These are phyloP conservation scores for Ophiostoma tasmaniense DNA, from an alignment of 2,329 filamentous ascomycete genomes.

Conservation along the genomic window DNA sequence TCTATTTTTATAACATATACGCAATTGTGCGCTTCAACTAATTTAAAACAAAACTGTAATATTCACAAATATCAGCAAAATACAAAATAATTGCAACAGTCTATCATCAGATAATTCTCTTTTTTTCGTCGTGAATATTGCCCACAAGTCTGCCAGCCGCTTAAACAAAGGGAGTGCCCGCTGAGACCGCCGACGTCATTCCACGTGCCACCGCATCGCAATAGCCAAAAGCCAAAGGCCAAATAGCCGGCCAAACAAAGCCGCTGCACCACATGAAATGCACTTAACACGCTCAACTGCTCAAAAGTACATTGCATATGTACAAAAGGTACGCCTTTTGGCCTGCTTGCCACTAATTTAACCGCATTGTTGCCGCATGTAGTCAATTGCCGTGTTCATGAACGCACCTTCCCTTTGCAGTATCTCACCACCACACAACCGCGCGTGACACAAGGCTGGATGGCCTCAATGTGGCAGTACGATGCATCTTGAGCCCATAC, in stretches of 20 bases:
- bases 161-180: not conserved
- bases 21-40: too few relatives aligned
- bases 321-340: not conserved
- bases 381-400: not conserved
- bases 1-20: too few relatives aligned
- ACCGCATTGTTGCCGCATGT: not conserved
- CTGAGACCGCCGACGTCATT: not conserved
- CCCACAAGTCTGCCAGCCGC: not conserved
- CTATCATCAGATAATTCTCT: too few relatives aligned
- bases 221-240: too few relatives aligned
- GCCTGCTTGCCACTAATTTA: not conserved
- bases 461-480: not conserved
- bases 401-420: not conserved
- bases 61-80: too few relatives aligned
- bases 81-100: too few relatives aligned
- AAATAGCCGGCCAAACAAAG: not conserved
- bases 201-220: not conserved
- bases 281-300: not conserved
- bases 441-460: not conserved
- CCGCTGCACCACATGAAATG: not conserved
- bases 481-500: not conserved
- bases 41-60: too few relatives aligned
- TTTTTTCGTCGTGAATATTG: too few relatives aligned
- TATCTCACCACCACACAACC: not conserved
- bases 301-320: not conserved